Base-by-base conservation (phyloP, 352 stramenopile species). In the Phytophthora sp. region DNA sequence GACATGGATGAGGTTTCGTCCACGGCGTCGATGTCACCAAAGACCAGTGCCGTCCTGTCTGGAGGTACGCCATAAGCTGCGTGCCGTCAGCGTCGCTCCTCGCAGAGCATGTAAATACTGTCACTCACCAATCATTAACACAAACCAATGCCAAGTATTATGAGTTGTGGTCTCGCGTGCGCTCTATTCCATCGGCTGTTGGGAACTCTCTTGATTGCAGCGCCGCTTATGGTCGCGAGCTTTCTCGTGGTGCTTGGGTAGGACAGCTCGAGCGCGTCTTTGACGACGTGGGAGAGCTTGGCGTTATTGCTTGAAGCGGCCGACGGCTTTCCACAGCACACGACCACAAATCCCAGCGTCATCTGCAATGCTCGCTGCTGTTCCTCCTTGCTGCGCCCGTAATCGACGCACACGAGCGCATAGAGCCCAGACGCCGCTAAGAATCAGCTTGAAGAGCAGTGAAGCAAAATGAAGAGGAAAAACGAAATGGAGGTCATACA, bases 41-140 rank as follows among this genome's bases (percentile, higher is more conserved):
- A 69, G 62, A 76, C 62, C 43, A 72, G 66, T 66, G 66, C 54
- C 24, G 55, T 61, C 34, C 34, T 66, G 32, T 75, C 61, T 42
- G 49, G 32, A 62, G 41, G 34, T 15, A 32, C 28, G 41, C 18
- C 32, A 9, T 68, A 43, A 64, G 44, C 24, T 58, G 45, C 45
- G 21, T 20, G 37, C n/a, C 31, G 23, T 42, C n/a, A 42, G n/a
- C 35, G 35, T 18, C 45, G 32, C 34, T 56, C 35, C 23, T 50
- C 27, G 5, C 26, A 44, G 31, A 48, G 43, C 26, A 49, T 67
- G 64, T 73, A 58, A 59, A 52, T 72, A 67, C 31, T 53, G 60
- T 58, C 61, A 41, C 21, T 58, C 15, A 44, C 26, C 15, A 54
- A 54, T 63, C 30, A 52, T 63, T 59, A 71, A 24, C 62, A 53